Evolutionary conservation across 2,329 filamentous ascomycete genomes (phyloP).

Genomic region (Colletotrichum filicis): DNA sequence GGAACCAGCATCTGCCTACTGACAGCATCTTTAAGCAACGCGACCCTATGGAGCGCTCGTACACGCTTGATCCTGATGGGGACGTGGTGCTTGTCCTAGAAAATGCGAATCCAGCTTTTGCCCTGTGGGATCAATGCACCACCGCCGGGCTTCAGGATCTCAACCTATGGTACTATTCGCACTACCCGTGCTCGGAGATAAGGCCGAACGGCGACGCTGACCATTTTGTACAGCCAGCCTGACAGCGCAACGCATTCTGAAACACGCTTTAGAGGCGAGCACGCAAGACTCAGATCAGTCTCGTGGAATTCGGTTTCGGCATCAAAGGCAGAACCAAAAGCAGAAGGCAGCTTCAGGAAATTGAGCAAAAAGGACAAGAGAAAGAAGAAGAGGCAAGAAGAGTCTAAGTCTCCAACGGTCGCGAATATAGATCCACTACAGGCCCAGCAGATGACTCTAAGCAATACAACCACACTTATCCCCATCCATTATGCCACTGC

Average conservation of each 20-base stretch:
- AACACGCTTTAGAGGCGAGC: not conserved
- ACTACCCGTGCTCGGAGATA: not conserved
- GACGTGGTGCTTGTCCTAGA: not conserved
- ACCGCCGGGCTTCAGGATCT: not conserved
- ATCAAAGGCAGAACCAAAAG: not conserved
- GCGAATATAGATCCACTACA: too few relatives aligned
- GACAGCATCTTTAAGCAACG: not conserved
- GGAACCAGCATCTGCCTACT: not conserved
- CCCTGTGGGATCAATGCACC: not conserved
- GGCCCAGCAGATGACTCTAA: too few relatives aligned
- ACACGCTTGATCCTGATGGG: slow-evolving; percentile 3
- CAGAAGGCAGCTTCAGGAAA: not conserved
- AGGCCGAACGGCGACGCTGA: not conserved
- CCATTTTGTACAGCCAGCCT: not conserved
- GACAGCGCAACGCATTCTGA: not conserved
- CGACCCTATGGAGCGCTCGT: not conserved
- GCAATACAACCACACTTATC: too few relatives aligned
- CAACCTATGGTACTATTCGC: not conserved
- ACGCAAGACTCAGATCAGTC: not conserved
- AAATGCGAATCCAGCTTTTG: not conserved
- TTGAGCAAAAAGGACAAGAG: not conserved
- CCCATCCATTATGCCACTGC: too few relatives aligned
- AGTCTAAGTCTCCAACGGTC: not conserved
- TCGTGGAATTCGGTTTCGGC: not conserved
- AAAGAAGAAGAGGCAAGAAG: not conserved